Percentiles rank a stretch among this genome's conserved stretches.
These are phyloP conservation scores for Ophiostoma quercus DNA, from an alignment of 2,329 filamentous ascomycete genomes.

Conservation along the genomic window DNA sequence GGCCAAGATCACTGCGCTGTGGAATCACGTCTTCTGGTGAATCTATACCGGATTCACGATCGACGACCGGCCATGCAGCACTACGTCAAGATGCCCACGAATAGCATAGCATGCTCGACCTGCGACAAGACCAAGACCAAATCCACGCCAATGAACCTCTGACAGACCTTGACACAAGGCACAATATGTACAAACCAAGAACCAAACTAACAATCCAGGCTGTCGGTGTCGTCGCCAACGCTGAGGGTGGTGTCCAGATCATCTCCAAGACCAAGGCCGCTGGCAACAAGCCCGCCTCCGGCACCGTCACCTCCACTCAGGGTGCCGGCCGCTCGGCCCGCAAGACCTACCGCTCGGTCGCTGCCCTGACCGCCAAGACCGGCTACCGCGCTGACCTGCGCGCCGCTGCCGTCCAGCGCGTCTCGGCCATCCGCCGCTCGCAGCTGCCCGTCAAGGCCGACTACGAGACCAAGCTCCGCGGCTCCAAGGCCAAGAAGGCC, in stretches of 20 bases:
- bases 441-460: slow-evolving; percentile 73
- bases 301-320: slow-evolving; percentile 62
- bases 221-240: slow-evolving; percentile 67
- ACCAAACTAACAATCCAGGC: slow-evolving; percentile 50
- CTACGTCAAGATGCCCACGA: background rate
- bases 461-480: slow-evolving; percentile 69
- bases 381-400: slow-evolving; percentile 80
- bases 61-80: background rate
- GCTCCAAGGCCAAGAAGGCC: slow-evolving; percentile 72
- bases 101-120: background rate
- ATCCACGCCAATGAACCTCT: background rate
- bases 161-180: background rate
- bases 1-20: background rate
- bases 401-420: slow-evolving; percentile 74
- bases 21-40: background rate
- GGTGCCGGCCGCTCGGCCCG: slow-evolving; percentile 59
- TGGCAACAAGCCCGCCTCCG: slow-evolving; percentile 66
- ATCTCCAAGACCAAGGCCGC: slow-evolving; percentile 73
- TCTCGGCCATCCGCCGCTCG: slow-evolving; percentile 74
- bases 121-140: background rate
- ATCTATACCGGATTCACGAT: background rate
- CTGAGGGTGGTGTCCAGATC: slow-evolving; percentile 75
- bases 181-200: no score
- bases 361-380: slow-evolving; percentile 73
- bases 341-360: slow-evolving; percentile 85